Evolutionary conservation across 1,139 yeast species (phyloP).

Genomic region (Hemisphaericaspora xylanilytica): DNA sequence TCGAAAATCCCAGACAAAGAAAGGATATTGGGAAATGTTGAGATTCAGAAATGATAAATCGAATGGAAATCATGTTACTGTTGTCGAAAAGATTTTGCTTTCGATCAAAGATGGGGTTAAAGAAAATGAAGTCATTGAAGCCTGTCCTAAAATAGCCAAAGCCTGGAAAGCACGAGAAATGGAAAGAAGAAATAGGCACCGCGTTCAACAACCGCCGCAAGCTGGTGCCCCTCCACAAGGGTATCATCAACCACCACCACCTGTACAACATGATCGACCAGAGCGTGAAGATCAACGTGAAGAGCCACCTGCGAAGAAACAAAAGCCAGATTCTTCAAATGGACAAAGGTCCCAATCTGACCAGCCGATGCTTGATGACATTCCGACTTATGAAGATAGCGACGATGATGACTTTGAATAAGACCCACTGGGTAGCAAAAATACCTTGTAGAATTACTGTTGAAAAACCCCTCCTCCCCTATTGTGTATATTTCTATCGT

Average conservation of each 20-base stretch:
- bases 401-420: conserved; percentile 26
- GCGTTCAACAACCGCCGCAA: conserved; percentile 12
- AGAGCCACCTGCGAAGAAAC: conserved; percentile 11
- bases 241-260: conserved; percentile 6
- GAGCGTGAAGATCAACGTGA: conserved; percentile 11
- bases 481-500: background rate
- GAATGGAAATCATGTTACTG: conserved; percentile 79
- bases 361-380: conserved; percentile 19
- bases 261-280: conserved; percentile 8
- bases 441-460: no score
- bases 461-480: no score
- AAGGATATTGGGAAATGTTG: conserved; percentile 75
- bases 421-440: no score
- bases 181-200: conserved; percentile 24
- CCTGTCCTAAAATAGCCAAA: conserved; percentile 34
- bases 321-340: conserved; percentile 10
- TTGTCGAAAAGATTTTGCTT: conserved; percentile 76
- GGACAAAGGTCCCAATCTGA: conserved; percentile 19
- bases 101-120: conserved; percentile 86
- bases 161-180: conserved; percentile 37
- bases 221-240: conserved; percentile 10
- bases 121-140: conserved; percentile 64
- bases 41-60: conserved; percentile 91
- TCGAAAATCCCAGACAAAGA: conserved; percentile 48
- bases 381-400: conserved; percentile 46